Conservation (phyloP, 345 rosid genomes). For the Excoecaria agallocha region DNA sequence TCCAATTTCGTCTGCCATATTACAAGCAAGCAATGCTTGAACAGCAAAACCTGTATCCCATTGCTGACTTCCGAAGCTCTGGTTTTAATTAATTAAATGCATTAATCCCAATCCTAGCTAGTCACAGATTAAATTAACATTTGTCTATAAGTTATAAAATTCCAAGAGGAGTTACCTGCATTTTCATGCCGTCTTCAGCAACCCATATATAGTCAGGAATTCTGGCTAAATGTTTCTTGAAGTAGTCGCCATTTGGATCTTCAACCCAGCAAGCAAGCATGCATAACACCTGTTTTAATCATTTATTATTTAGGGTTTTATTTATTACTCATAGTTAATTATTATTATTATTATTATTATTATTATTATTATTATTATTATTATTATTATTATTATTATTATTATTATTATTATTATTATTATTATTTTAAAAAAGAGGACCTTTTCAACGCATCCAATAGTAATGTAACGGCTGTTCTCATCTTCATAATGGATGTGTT, state of each 20-base stretch:
- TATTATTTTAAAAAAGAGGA: no score
- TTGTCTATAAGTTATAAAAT: no score
- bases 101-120: no score
- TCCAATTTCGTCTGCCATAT: constrained; percentile 51
- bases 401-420: no score
- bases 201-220: constrained; percentile 78
- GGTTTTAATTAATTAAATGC: not conserved
- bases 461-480: constrained; percentile 25
- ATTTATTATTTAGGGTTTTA: no score
- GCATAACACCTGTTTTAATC: constrained; percentile 23
- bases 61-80: constrained; percentile 79
- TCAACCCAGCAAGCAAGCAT: constrained; percentile 48
- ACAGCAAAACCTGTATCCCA: constrained; percentile 78
- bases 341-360: no score
- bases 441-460: constrained; percentile 23
- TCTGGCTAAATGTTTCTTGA: constrained; percentile 80
- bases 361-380: no score
- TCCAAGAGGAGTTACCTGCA: no score
- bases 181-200: constrained; percentile 95
- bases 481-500: constrained; percentile 24
- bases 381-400: no score
- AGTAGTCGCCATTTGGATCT: constrained; percentile 42
- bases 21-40: constrained; percentile 71
- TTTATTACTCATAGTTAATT: no score
- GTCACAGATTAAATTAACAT: no score